Evolutionary conservation across 2,329 filamentous ascomycete genomes (phyloP), one percentile per base, ranked within the genome.

Genomic region (Neoscytalidium dimidiatum): DNA sequence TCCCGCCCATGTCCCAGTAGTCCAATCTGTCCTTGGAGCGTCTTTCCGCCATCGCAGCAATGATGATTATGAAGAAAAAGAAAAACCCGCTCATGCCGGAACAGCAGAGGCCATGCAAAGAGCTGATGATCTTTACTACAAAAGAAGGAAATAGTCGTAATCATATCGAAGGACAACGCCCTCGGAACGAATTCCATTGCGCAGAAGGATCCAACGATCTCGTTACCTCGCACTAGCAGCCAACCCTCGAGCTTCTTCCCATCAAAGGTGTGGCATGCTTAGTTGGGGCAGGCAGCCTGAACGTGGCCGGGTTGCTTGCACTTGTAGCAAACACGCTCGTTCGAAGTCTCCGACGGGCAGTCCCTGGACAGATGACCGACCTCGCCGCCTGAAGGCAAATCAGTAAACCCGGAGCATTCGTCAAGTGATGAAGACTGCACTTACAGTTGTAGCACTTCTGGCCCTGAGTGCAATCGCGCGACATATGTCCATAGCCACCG

Each of bases 391-490:
- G 68, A 46, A 21, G 60, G 58, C 49, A 58, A 11, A 66, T 77
- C 69, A 78, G 74, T 68, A 52, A 64, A 19, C 7, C 21, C 66
- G 14, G 19, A 8, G 11, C 28, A 11, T 9, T 2, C 1, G 23
- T 33, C 13, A 1, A 19, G n/a, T 2, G 9, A 23, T 44, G 57
- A 43, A 60, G 57, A 66, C 49, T 35, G 51, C 58, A 77, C 85
- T 77, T 77, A 88, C 95, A 98, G 88, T 97, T 97, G 89, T 98
- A 99, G 90, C 95, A 99, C 86, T 98, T 98, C 86, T 96, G 94
- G 75, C 95, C 95, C 81, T 98, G 96, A 74, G 94, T 96, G 83
- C 95, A 99, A 83, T 98, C 95, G 85, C 94, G 91, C 77, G 92
- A 94, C 91, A 97, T 94, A 85, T 99, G 95, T 75, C 94, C 94